Evolutionary conservation across 1,284 basidiomycete species (phyloP).

Genomic region (Rhizoctonia solani): DNA sequence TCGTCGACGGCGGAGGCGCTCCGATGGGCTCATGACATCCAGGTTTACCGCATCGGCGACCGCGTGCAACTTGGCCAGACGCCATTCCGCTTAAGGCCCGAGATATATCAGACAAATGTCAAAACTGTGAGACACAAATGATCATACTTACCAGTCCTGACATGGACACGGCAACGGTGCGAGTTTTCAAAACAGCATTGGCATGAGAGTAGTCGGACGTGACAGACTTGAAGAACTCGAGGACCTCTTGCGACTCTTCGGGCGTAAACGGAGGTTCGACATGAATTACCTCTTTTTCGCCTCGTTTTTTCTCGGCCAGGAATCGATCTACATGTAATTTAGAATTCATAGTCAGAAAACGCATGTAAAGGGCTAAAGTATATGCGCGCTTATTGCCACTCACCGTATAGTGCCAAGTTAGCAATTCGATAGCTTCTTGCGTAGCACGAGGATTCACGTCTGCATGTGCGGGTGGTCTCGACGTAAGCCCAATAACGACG

Average conservation of each 20-base stretch:
- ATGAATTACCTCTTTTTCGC: conserved; percentile 12
- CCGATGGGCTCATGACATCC: conserved; percentile 28
- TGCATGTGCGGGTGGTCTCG: conserved; percentile 35
- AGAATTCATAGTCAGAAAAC: neutral
- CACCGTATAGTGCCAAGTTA: conserved; percentile 38
- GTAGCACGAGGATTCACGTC: conserved; percentile 31
- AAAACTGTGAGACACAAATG: neutral
- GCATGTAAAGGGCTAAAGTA: neutral
- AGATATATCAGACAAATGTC: neutral
- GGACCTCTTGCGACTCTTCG: conserved; percentile 37
- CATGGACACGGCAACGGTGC: conserved; percentile 36
- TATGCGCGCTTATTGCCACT: neutral
- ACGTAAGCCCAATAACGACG: conserved; percentile 37
- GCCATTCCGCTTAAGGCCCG: conserved; percentile 20
- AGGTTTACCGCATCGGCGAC: conserved; percentile 29
- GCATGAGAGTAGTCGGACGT: conserved; percentile 20
- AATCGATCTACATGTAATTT: conserved; percentile 9
- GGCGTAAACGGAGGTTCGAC: conserved; percentile 36
- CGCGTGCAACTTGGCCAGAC: conserved; percentile 30
- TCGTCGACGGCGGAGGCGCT: conserved; percentile 17
- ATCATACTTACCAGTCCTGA: conserved; percentile 26
- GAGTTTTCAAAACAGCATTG: conserved; percentile 35
- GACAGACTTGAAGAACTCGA: conserved; percentile 37
- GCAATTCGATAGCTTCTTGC: conserved; percentile 36
- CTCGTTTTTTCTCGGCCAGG: conserved; percentile 26